Evolutionary conservation across 768 basidiomycete species (phyloP), one percentile per base, ranked within the genome.

Genomic region (Pleurotus sapidus): DNA sequence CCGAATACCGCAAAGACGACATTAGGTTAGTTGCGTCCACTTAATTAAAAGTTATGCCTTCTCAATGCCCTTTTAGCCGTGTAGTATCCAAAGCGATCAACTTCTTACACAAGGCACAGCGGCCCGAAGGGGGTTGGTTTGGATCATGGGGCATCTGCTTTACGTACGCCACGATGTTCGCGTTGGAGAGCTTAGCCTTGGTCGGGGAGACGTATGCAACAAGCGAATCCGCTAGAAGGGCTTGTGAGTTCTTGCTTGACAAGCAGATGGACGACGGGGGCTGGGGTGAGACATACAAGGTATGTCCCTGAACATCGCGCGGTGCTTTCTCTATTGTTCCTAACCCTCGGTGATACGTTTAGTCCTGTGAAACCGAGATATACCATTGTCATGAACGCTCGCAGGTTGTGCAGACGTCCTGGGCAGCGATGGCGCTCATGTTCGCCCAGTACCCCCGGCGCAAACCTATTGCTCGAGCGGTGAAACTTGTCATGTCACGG

Each of bases 251-350:
- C 72, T 71, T 99, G 27, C 65, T 95, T 43, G 66, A 77, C 27
- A 93, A 93, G 66, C 96, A 98, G 68, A 83, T 89, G 65, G 76
- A 73, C 7, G 97, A 98, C 65, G 96, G 96, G 17, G 96, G 96
- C 0, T 99, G 97, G 95, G 97, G 97, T 15, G 97, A 98, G 73
- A 98, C 93, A 63, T 98, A 94, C 73, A 89, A 92, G 86, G 96
- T 93, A 47, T 48, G 77, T 59, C 39, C n/a, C 3, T 37, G 24
- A 45, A 40, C 14, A 18, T 56, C 30, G n/a, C 48, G 18, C 12
- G 43, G 18, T 37, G 17, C 30, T 39, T 42, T 40, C 23, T 59
- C 14, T 49, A 15, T 17, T 18, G 23, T 4, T 25, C 27, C 34
- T 48, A 11, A 23, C 34, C 30, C 30, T 34, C 30, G 30, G 30